phyloP scores from a whole-genome alignment of 2,329 filamentous ascomycete genomes.

The Teratosphaeria nubilosa region DNA sequence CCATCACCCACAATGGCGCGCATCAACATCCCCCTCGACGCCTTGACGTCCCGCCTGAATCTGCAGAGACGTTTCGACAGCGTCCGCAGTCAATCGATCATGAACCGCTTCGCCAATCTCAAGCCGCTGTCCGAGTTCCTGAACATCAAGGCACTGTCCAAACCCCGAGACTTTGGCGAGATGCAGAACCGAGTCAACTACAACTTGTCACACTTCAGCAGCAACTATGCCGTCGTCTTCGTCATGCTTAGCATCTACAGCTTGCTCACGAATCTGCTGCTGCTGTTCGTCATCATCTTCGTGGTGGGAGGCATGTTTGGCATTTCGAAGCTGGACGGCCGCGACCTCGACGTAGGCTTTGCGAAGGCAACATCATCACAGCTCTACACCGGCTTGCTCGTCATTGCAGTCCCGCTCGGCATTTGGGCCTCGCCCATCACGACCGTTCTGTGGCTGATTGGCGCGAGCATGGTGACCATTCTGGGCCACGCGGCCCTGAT shows the following conservation, averaged over 20 bases:
- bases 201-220: conserved; percentile 94
- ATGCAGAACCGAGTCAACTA: conserved; percentile 90
- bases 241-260: conserved; percentile 94
- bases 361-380: conserved; percentile 80
- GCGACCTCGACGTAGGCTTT: conserved; percentile 76
- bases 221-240: conserved; percentile 94
- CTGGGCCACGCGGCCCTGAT: conserved; percentile 89
- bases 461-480: conserved; percentile 86
- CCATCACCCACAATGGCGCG: conserved; percentile 32
- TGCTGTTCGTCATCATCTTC: conserved; percentile 88
- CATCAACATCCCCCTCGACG: conserved; percentile 87
- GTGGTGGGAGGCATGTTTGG: conserved; percentile 79
- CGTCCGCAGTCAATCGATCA: conserved; percentile 68
- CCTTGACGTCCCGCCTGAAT: conserved; percentile 83
- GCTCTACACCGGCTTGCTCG: conserved; percentile 80
- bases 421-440: conserved; percentile 75
- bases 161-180: conserved; percentile 83
- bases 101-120: conserved; percentile 81
- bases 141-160: conserved; percentile 89
- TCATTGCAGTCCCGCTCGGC: conserved; percentile 73
- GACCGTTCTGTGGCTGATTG: conserved; percentile 89
- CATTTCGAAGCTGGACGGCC: conserved; percentile 81
- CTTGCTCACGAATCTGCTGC: conserved; percentile 71
- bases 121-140: conserved; percentile 87
- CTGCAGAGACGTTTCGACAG: conserved; percentile 74